Evolutionary conservation across 2,329 filamentous ascomycete genomes (phyloP).

Genomic region (Stachybotrys chartarum): DNA sequence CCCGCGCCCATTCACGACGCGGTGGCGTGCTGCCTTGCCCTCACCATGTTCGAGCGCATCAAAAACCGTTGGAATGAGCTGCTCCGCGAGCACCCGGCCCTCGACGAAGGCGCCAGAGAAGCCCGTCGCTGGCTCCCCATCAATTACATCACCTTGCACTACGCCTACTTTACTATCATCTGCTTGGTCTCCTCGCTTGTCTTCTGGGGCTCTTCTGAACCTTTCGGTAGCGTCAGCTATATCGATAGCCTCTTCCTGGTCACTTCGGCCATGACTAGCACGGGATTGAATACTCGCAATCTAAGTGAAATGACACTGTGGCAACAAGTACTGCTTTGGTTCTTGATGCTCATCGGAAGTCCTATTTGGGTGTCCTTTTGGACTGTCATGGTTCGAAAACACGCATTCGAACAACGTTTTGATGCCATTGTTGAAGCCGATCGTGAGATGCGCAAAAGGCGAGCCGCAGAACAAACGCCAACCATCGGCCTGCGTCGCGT

Average conservation of each 20-base stretch:
- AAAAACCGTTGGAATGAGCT: conserved; percentile 13
- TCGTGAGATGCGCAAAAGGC: conserved; percentile 19
- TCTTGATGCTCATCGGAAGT: conserved; percentile 59
- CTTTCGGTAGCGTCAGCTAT: conserved; percentile 46
- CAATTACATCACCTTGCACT: conserved; percentile 60
- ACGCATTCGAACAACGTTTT: conserved; percentile 56
- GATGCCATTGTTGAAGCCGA: conserved; percentile 40
- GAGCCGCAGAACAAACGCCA: conserved; percentile 2
- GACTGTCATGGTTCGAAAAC: conserved; percentile 53
- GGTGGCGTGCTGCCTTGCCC: not conserved
- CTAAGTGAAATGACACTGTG: conserved; percentile 57
- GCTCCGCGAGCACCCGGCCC: conserved; percentile 11
- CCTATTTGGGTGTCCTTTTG: conserved; percentile 60
- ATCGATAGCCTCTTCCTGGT: conserved; percentile 60
- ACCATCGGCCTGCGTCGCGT: conserved; percentile 8
- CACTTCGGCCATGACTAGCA: conserved; percentile 59
- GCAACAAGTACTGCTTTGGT: conserved; percentile 59
- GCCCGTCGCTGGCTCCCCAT: conserved; percentile 25
- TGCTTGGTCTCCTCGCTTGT: conserved; percentile 50
- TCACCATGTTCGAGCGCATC: conserved; percentile 12
- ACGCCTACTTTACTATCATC: conserved; percentile 55
- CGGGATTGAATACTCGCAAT: conserved; percentile 62
- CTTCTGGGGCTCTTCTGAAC: conserved; percentile 52
- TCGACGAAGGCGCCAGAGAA: conserved; percentile 4
- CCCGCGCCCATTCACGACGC: not conserved